Evolutionary conservation across 345 rosid genomes (phyloP).

Genomic region (Acer yangbiense): DNA sequence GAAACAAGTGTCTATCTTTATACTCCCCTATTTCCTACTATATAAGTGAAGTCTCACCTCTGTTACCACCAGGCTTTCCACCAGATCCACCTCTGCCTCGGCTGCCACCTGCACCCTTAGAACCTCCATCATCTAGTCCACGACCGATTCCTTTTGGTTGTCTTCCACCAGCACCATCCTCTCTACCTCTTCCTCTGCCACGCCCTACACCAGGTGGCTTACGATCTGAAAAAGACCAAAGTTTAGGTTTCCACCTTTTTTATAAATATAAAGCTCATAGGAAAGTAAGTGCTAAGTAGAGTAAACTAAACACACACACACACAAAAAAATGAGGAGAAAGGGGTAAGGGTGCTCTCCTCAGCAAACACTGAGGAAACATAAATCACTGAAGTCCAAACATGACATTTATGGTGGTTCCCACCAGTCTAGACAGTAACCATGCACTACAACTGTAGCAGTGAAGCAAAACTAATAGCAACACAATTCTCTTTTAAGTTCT

Average conservation of each 20-base stretch:
- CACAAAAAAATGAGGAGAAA: background rate
- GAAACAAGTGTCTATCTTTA: background rate
- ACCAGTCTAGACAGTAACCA: background rate
- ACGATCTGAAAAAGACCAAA: conserved; percentile 49
- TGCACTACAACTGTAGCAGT: background rate
- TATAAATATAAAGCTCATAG: background rate
- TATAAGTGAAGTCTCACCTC: conserved; percentile 41
- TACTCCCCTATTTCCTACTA: background rate
- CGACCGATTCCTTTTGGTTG: conserved; percentile 65
- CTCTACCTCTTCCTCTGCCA: conserved; percentile 88
- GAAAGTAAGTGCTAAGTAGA: background rate
- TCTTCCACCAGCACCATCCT: conserved; percentile 68
- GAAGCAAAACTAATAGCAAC: background rate
- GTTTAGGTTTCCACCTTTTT: conserved; percentile 8
- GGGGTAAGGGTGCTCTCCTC: background rate
- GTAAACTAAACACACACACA: background rate
- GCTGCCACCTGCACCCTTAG: conserved; percentile 63
- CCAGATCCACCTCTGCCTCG: conserved; percentile 72
- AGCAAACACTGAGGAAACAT: background rate
- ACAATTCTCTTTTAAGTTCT: background rate
- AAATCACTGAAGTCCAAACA: background rate
- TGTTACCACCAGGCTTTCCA: conserved; percentile 55
- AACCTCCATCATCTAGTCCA: conserved; percentile 69
- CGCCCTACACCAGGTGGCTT: conserved; percentile 82
- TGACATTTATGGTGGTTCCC: background rate